A percentile compares a stretch with the other conserved stretches of the same genome.
Evolutionary conservation across 805 yeast species (phyloP).

Genomic region (Candida awuae): DNA sequence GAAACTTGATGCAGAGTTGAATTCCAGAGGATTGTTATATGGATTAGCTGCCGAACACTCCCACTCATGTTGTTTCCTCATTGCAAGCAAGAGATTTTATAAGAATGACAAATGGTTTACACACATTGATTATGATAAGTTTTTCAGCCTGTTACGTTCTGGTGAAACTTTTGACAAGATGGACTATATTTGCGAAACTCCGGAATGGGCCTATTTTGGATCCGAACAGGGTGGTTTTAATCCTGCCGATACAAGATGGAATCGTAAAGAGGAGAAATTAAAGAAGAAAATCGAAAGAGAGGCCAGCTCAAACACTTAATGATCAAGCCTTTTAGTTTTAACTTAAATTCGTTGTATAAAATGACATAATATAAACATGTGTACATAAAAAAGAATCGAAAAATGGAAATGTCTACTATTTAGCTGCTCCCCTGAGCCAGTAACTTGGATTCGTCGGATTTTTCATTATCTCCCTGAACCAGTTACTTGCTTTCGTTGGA

Average conservation of each 20-base stretch:
- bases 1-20: slow-evolving; percentile 51
- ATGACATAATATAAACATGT: neutral
- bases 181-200: slow-evolving; percentile 77
- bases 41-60: slow-evolving; percentile 93
- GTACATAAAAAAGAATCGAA: neutral
- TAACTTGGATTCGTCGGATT: neutral
- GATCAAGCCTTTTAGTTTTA: neutral
- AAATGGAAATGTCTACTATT: neutral
- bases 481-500: neutral
- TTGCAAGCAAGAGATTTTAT: slow-evolving; percentile 68
- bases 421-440: neutral
- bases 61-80: slow-evolving; percentile 83
- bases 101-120: slow-evolving; percentile 76
- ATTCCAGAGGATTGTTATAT: slow-evolving; percentile 59
- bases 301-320: neutral
- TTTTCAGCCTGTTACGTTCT: slow-evolving; percentile 55
- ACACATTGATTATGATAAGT: slow-evolving; percentile 74
- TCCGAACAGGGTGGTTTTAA: slow-evolving; percentile 80
- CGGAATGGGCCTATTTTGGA: slow-evolving; percentile 89
- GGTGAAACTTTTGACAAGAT: slow-evolving; percentile 66
- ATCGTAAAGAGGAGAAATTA: slow-evolving; percentile 53
- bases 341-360: neutral
- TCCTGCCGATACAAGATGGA: slow-evolving; percentile 70
- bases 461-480: neutral
- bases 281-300: slow-evolving; percentile 34